Base-by-base conservation (phyloP, 768 basidiomycete genomes). In the Leccinum disarticulatum region DNA sequence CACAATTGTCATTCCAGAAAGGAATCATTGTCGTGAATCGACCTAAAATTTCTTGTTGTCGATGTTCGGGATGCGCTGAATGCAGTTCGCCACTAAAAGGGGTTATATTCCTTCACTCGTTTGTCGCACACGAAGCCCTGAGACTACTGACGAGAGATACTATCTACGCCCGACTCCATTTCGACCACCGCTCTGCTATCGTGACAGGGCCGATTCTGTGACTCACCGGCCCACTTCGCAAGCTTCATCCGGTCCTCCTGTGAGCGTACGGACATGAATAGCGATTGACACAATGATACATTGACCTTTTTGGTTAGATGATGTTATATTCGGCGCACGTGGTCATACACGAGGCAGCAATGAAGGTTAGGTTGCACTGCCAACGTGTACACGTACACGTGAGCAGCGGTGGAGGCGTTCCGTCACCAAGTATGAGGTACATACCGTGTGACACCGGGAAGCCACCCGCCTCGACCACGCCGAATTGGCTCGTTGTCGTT, bases 401-500 rank as follows among this genome's bases (percentile, higher is more conserved):
- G 22, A 15, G 22, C 47, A 14, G 47, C 13, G 22, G 13, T 25
- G 47, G 4, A 46, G 5, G 3, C 22, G 25, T 48, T 27, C 47
- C 47, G 47, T 48, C 19, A 8, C 25, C 14, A 15, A 19, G 43
- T 46, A 19, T 46, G 43, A 19, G 19, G 19, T 25, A 43, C 8
- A 7, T 43, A 48, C 22, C 19, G 8, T 25, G 47, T 14, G 22
- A 25, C 22, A 48, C 47, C 11, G 19, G 47, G 47, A 25, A 7
- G 47, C 14, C 55, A 60, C 74, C 30, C 30, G 30, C 83, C 56
- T 60, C 74, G 8, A 17, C 17, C 38, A 10, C 17, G 38, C 38
- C 9, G 17, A 41, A 17, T 17, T 41, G 35, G 14, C 35, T 36
- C 35, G 35, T 15, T 5, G 41, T n/a, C n/a, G 41, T 10, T 43